Percentiles rank a stretch among this genome's conserved stretches.
Evolutionary conservation across 192 early-diverging fungal species (phyloP).

Genomic region (Coemansia sp.): DNA sequence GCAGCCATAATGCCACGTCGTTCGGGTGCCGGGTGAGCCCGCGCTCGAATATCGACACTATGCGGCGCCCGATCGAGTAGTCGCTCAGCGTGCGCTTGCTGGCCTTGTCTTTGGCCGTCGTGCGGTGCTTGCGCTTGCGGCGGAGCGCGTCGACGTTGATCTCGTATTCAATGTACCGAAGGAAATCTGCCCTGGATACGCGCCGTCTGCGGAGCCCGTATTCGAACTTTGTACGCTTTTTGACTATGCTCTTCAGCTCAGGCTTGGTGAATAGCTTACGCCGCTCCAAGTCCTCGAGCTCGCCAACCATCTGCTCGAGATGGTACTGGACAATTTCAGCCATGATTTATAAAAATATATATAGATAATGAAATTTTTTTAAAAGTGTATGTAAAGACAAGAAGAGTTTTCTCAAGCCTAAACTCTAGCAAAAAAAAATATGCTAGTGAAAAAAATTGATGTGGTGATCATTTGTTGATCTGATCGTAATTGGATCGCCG

Average conservation of each 20-base stretch:
- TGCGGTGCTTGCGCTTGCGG: slow-evolving; percentile 72
- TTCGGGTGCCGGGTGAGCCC: slow-evolving; percentile 77
- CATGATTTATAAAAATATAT: slow-evolving; percentile 57
- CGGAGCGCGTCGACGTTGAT: slow-evolving; percentile 87
- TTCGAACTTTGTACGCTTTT: slow-evolving; percentile 88
- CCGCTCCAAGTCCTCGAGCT: slow-evolving; percentile 87
- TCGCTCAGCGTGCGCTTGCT: slow-evolving; percentile 69
- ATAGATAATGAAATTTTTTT: no score
- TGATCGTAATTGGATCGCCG: neutral
- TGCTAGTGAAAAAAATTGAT: neutral
- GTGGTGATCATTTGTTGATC: neutral
- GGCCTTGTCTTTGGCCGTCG: slow-evolving; percentile 32
- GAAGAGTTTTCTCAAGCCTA: neutral
- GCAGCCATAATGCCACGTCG: slow-evolving; percentile 85
- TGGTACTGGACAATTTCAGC: slow-evolving; percentile 89
- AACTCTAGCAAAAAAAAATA: neutral
- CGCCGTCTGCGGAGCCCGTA: slow-evolving; percentile 84
- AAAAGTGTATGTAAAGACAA: neutral
- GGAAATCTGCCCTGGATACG: slow-evolving; percentile 73
- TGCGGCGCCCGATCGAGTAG: slow-evolving; percentile 72
- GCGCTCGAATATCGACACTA: slow-evolving; percentile 82
- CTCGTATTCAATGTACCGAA: slow-evolving; percentile 96
- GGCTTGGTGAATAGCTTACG: slow-evolving; percentile 77
- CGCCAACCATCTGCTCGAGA: slow-evolving; percentile 92
- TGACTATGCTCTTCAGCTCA: slow-evolving; percentile 89